These are phyloP conservation scores for Coemansia furcata DNA, from an alignment of 192 early-diverging fungal species.

Conservation along the genomic window DNA sequence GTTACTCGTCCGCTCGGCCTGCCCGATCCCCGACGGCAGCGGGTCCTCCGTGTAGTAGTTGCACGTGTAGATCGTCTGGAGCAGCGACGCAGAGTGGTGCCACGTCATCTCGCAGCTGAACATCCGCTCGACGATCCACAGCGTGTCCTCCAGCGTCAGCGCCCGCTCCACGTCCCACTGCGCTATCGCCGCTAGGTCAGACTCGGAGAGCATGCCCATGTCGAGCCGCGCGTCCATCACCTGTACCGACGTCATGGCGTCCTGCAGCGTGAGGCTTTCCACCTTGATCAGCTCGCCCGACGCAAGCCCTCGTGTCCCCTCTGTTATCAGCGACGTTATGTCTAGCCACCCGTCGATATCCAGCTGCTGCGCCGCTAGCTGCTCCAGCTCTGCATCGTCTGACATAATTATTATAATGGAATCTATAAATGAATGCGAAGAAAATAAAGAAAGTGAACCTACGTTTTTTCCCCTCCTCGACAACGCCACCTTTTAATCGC, in stretches of 20 bases:
- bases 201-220: constrained; percentile 38
- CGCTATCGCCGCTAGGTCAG: constrained; percentile 22
- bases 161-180: constrained; percentile 27
- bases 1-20: neutral
- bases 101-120: constrained; percentile 46
- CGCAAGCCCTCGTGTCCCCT: constrained; percentile 8
- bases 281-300: constrained; percentile 33
- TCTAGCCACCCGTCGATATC: constrained; percentile 28
- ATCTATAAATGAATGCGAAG: neutral
- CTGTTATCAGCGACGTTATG: constrained; percentile 21
- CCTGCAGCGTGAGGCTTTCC: constrained; percentile 20
- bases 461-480: neutral
- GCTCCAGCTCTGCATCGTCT: neutral
- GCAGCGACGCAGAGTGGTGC: constrained; percentile 37
- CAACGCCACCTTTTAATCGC: neutral
- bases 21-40: neutral
- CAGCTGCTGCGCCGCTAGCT: constrained; percentile 3
- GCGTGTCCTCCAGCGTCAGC: constrained; percentile 17
- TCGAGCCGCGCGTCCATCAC: constrained; percentile 50
- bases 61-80: constrained; percentile 48
- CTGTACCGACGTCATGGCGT: constrained; percentile 38
- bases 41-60: constrained; percentile 29
- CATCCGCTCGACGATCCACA: constrained; percentile 33
- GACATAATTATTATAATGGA: neutral
- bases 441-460: neutral